Evolutionary conservation across 441 rosid species (phyloP).

Genomic region (Capsella rubella): DNA sequence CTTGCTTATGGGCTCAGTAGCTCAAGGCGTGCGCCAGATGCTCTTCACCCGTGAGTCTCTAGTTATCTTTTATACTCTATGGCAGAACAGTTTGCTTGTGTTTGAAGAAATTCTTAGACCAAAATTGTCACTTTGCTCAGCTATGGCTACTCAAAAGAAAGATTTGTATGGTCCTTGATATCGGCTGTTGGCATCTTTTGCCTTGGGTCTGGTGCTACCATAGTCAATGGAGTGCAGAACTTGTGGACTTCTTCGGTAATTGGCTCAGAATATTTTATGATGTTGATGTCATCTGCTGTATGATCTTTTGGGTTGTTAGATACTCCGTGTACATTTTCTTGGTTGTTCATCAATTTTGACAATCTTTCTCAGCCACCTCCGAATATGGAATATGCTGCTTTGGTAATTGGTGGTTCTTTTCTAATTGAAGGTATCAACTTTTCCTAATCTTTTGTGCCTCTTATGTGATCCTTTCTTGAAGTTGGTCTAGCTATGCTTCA

Average conservation of each 20-base stretch:
- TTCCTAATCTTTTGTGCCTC: constrained; percentile 17
- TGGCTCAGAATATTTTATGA: constrained; percentile 8
- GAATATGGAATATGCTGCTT: constrained; percentile 86
- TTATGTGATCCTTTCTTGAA: neutral
- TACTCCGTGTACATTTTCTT: neutral
- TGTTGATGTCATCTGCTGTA: constrained; percentile 1
- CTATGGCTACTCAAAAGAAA: constrained; percentile 98
- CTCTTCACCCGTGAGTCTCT: constrained; percentile 90
- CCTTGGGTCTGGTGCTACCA: constrained; percentile 99
- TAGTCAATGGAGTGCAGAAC: constrained; percentile 92
- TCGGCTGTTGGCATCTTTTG: constrained; percentile 99
- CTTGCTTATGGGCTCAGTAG: constrained; percentile 98
- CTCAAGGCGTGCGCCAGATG: constrained; percentile 99
- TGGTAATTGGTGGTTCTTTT: constrained; percentile 96
- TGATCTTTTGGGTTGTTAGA: constrained; percentile 14
- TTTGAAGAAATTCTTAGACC: constrained; percentile 32
- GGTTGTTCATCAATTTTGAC: constrained; percentile 39
- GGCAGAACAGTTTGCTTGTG: constrained; percentile 16
- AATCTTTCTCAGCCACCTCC: constrained; percentile 75
- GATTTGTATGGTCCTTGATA: constrained; percentile 99
- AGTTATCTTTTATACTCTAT: constrained; percentile 3
- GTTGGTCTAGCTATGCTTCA: constrained; percentile 9
- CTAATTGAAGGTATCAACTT: constrained; percentile 78
- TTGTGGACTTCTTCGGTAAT: constrained; percentile 83
- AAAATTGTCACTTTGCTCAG: constrained; percentile 53